Conservation (phyloP, 1,139 yeast species). For the Suhomyces panamericanus region DNA sequence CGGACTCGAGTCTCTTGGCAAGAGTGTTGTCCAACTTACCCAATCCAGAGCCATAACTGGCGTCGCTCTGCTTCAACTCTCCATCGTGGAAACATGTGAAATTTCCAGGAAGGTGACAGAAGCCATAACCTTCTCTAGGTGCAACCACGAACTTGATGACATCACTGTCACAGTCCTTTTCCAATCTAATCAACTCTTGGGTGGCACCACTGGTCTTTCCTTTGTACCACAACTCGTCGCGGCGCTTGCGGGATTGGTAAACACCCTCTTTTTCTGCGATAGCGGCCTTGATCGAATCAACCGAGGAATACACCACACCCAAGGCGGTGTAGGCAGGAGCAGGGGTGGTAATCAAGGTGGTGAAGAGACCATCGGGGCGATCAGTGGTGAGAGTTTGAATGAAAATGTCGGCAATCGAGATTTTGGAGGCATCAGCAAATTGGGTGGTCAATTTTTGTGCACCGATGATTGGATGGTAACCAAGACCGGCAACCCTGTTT, state of each 20-base stretch:
- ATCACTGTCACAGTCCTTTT: conserved; percentile 89
- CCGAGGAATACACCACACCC: conserved; percentile 90
- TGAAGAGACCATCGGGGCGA: conserved; percentile 79
- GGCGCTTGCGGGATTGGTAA: conserved; percentile 85
- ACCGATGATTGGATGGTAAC: conserved; percentile 52
- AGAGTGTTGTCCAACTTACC: conserved; percentile 67
- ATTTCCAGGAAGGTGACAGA: conserved; percentile 81
- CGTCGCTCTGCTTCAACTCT: conserved; percentile 29
- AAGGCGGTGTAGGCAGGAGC: conserved; percentile 55
- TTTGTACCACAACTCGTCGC: conserved; percentile 87
- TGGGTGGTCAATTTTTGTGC: conserved; percentile 45
- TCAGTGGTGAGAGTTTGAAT: conserved; percentile 69
- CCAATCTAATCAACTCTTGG: conserved; percentile 65
- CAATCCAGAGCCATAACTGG: conserved; percentile 61
- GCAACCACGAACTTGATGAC: conserved; percentile 83
- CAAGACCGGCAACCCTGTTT: conserved; percentile 30
- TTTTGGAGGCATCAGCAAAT: conserved; percentile 27
- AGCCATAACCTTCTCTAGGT: conserved; percentile 75
- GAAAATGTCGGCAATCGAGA: conserved; percentile 54
- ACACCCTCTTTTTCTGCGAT: conserved; percentile 83
- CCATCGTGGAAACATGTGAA: conserved; percentile 69
- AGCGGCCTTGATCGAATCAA: conserved; percentile 78
- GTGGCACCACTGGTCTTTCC: conserved; percentile 96
- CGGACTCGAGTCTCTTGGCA: conserved; percentile 50
- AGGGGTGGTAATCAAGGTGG: conserved; percentile 80